phyloP scores from a whole-genome alignment of 495 filamentous ascomycete species.

The Neurospora sp. region DNA sequence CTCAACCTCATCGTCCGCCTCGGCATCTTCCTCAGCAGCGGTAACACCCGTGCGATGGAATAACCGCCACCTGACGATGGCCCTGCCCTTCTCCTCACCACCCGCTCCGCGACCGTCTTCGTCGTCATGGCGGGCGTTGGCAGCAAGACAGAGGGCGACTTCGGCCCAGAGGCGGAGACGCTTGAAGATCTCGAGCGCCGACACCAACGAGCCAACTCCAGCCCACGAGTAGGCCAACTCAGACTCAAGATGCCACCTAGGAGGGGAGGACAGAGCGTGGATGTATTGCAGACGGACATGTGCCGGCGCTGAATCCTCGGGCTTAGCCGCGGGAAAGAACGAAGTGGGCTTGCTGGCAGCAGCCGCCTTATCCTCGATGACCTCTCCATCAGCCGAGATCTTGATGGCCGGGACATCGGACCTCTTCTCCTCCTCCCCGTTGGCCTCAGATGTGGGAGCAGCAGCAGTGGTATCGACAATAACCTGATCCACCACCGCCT shows the following conservation, averaged over 20 bases:
- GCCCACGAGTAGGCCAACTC: constrained; percentile 91
- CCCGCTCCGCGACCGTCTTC: constrained; percentile 35
- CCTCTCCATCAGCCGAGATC: constrained; percentile 19
- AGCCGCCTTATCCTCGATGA: neutral
- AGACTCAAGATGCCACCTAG: constrained; percentile 86
- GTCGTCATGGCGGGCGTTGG: constrained; percentile 49
- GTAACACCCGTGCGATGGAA: constrained; percentile 47
- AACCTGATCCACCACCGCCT: constrained; percentile 92
- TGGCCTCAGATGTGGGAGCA: constrained; percentile 16
- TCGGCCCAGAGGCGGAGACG: constrained; percentile 92
- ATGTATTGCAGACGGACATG: constrained; percentile 71
- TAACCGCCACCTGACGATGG: constrained; percentile 64
- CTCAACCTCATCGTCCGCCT: constrained; percentile 41
- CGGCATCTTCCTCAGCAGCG: constrained; percentile 9
- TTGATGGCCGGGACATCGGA: constrained; percentile 28
- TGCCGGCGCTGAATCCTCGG: constrained; percentile 66
- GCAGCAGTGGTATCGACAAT: constrained; percentile 68
- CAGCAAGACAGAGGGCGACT: constrained; percentile 74
- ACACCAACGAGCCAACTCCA: constrained; percentile 71
- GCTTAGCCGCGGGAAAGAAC: constrained; percentile 73
- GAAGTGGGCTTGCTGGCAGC: constrained; percentile 42
- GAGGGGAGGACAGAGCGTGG: constrained; percentile 70
- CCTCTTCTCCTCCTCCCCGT: constrained; percentile 9
- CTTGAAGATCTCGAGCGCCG: constrained; percentile 93
- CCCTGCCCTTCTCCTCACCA: constrained; percentile 68